Conservation (phyloP, 176 grass and related monocot genomes). For the Zizania latifolia region DNA sequence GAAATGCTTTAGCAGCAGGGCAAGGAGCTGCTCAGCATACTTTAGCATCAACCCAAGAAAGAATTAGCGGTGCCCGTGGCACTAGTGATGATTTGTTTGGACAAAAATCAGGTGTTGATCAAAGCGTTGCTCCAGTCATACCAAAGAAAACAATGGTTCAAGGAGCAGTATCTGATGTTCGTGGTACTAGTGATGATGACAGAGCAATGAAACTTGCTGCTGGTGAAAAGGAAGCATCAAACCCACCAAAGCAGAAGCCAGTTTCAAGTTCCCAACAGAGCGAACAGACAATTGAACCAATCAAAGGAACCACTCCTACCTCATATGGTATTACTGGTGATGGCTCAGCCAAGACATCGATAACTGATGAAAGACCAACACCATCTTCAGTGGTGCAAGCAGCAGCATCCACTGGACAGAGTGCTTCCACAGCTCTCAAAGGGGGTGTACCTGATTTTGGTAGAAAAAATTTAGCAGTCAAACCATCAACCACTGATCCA, state of each 20-base stretch:
- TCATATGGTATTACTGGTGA: not conserved
- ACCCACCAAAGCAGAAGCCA: not conserved
- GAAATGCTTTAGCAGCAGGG: not conserved
- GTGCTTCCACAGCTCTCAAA: not conserved
- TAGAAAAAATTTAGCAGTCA: not conserved
- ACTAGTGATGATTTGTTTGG: not conserved
- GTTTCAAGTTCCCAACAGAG: constrained; percentile 14
- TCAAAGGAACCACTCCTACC: not conserved
- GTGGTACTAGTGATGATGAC: not conserved
- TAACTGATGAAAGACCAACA: constrained; percentile 6
- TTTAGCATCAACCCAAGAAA: not conserved
- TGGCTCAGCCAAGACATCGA: not conserved
- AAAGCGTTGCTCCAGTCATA: not conserved
- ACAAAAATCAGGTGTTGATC: not conserved
- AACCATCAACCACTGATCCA: not conserved
- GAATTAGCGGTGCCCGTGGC: not conserved
- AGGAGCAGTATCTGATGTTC: not conserved
- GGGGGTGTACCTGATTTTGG: not conserved
- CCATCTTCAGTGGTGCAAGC: not conserved
- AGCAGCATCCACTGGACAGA: constrained; percentile 13
- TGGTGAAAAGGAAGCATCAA: not conserved
- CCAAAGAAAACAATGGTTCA: not conserved
- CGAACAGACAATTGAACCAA: constrained; percentile 5
- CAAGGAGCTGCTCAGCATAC: not conserved
- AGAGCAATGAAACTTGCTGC: not conserved